Percentiles rank a stretch among this genome's conserved stretches.
These are phyloP conservation scores for Cladosporium sp. DNA, from an alignment of 2,329 filamentous ascomycete genomes.

Conservation along the genomic window DNA sequence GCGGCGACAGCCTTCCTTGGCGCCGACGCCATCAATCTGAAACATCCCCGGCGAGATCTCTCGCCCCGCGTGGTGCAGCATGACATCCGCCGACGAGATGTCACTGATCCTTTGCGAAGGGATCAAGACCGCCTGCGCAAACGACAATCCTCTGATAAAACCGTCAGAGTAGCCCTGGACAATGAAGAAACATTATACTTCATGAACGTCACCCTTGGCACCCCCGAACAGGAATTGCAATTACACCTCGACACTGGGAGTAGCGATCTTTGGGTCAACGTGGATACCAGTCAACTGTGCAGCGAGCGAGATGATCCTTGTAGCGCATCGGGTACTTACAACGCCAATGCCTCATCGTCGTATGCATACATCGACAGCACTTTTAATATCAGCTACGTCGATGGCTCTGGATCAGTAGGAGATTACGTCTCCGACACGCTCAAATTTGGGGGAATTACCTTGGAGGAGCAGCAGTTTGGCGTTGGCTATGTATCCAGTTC, in stretches of 20 bases:
- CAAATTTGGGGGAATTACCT: slow-evolving; percentile 50
- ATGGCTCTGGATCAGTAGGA: slow-evolving; percentile 71
- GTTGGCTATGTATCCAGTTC: slow-evolving; percentile 62
- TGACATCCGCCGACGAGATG: slow-evolving; percentile 47
- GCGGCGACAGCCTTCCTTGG: slow-evolving; percentile 21
- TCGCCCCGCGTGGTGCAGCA: slow-evolving; percentile 46
- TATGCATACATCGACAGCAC: slow-evolving; percentile 68
- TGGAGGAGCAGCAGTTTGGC: slow-evolving; percentile 65
- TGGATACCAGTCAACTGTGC: slow-evolving; percentile 59
- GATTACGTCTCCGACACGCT: slow-evolving; percentile 78
- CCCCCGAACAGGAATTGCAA: slow-evolving; percentile 51
- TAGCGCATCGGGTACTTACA: slow-evolving; percentile 60
- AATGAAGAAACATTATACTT: slow-evolving; percentile 59
- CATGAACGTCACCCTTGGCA: slow-evolving; percentile 55
- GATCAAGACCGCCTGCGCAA: slow-evolving; percentile 44
- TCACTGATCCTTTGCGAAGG: slow-evolving; percentile 37
- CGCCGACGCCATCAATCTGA: slow-evolving; percentile 26
- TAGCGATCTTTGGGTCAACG: slow-evolving; percentile 65
- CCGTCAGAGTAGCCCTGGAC: slow-evolving; percentile 46
- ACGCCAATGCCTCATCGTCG: slow-evolving; percentile 67
- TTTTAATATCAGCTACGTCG: slow-evolving; percentile 87
- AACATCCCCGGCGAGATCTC: slow-evolving; percentile 22
- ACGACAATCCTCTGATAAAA: slow-evolving; percentile 32
- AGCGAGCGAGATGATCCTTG: slow-evolving; percentile 47
- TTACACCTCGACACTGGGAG: slow-evolving; percentile 61